phyloP scores from a whole-genome alignment of 306 rosid genomes.

The Castanea mollissima region DNA sequence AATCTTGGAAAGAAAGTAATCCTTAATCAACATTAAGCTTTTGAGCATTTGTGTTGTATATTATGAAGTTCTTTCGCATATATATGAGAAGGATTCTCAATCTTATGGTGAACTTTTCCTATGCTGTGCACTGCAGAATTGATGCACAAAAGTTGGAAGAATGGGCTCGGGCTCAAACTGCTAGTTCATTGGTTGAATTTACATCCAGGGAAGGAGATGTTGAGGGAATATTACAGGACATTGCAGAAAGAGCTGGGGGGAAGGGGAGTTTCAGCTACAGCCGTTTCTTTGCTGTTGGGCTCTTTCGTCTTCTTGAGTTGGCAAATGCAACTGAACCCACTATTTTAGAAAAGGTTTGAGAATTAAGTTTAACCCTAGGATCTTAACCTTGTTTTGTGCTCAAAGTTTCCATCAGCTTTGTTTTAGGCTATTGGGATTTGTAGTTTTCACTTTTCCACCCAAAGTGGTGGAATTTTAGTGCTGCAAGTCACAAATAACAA shows the following conservation, averaged over 20 bases:
- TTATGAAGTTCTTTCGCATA: slow-evolving; percentile 6
- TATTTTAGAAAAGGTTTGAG: slow-evolving; percentile 81
- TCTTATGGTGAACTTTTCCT: slow-evolving; percentile 20
- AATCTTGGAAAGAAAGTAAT: slow-evolving; percentile 1
- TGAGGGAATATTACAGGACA: slow-evolving; percentile 75
- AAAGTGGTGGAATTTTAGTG: neutral
- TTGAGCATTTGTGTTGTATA: slow-evolving; percentile 1
- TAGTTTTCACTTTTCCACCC: neutral
- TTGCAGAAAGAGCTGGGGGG: slow-evolving; percentile 81
- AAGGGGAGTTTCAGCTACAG: slow-evolving; percentile 86
- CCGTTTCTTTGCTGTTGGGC: slow-evolving; percentile 95
- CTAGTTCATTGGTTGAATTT: slow-evolving; percentile 75
- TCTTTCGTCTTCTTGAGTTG: slow-evolving; percentile 92
- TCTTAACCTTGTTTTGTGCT: neutral
- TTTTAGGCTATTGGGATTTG: neutral
- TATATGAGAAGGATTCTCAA: slow-evolving; percentile 21
- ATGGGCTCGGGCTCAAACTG: slow-evolving; percentile 83
- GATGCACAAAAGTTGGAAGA: slow-evolving; percentile 91
- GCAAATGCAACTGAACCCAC: slow-evolving; percentile 91
- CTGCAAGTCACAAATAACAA: neutral
- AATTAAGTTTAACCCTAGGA: slow-evolving; percentile 3
- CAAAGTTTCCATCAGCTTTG: neutral
- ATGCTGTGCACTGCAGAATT: slow-evolving; percentile 40
- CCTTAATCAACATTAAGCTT: neutral
- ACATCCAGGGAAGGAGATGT: slow-evolving; percentile 88